phyloP scores from a whole-genome alignment of 495 filamentous ascomycete genomes.

The Penicillium crystallinum region DNA sequence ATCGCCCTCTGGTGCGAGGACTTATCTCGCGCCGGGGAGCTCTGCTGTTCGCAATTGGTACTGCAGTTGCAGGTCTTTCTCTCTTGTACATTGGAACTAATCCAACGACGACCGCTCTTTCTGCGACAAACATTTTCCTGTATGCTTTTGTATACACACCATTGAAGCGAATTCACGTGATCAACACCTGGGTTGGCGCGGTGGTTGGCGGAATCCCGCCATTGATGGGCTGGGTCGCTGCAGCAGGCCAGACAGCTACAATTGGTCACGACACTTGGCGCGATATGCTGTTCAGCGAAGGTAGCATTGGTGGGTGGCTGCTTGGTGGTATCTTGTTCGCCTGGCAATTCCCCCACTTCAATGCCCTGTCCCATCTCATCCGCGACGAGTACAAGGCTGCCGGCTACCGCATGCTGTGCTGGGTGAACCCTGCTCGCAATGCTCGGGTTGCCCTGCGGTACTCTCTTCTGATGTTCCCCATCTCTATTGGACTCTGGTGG shows the following conservation, averaged over 20 bases:
- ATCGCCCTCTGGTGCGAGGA: constrained; percentile 80
- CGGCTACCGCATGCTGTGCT: constrained; percentile 86
- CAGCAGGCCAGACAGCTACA: constrained; percentile 76
- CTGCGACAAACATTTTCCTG: constrained; percentile 75
- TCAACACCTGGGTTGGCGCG: constrained; percentile 95
- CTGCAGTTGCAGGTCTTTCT: constrained; percentile 59
- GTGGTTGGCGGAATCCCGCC: constrained; percentile 91
- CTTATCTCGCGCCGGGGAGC: constrained; percentile 74
- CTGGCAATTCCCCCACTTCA: constrained; percentile 99
- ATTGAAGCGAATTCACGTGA: constrained; percentile 75
- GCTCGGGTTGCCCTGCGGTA: constrained; percentile 83
- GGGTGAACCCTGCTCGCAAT: constrained; percentile 80
- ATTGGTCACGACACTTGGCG: constrained; percentile 65
- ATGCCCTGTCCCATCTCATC: constrained; percentile 81
- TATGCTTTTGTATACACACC: constrained; percentile 94
- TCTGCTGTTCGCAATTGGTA: constrained; percentile 67
- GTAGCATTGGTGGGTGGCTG: constrained; percentile 81
- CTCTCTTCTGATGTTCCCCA: constrained; percentile 78
- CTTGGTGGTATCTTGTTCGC: constrained; percentile 79
- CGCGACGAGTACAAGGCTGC: constrained; percentile 83
- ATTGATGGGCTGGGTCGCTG: constrained; percentile 96
- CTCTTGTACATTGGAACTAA: constrained; percentile 86
- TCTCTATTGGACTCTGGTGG: constrained; percentile 78
- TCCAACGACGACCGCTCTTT: constrained; percentile 83
- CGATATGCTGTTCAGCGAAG: constrained; percentile 69